Base-by-base conservation (phyloP, 345 rosid genomes). In the Aethionema arabicum region DNA sequence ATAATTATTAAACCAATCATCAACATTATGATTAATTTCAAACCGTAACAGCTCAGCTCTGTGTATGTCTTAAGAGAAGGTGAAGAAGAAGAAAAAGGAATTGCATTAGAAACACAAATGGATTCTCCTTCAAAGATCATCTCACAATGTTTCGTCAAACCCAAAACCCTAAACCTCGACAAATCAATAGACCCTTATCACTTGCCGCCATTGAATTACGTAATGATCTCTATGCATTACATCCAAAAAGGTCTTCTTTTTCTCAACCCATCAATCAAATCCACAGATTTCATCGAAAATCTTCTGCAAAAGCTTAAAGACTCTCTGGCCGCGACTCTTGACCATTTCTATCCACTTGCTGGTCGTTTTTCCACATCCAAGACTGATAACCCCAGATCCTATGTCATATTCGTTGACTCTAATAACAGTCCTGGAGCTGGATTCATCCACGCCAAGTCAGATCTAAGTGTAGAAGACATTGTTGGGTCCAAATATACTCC, bases 181-280 rank as follows among this genome's bases (percentile, higher is more conserved):
- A 77, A 66, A 43, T 75, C 52, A 8, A 73, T 62, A 55, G 72
- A 77, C 10, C 90, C 88, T 5, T 70, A 42, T 41, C 58, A 86
- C 67, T 33, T 88, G 44, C 16, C 81, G 4, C 73, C 76, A 16
- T 53, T 83, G 79, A 95, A 84, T 43, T 83, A 81, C 14, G 29
- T 54, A 8, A 41, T 88, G 76, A 72, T 91, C 14, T 61, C 91
- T 4, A 36, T 63, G 0, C 75, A 83, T 0, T 84, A 88, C 65
- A 83, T 86, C 70, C 96, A 91, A 50, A 84, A 77, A 36, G 96
- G 96, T 36, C 87, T 83, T 40, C 68, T 70, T 33, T 88, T 70
- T 45, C 59, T 68, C 68, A 88, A 88, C 61, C 87, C 84, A 41
- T 46, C 77, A 41, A 10, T 61, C 43, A 56, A 55, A 29, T 29